A percentile compares a stretch with the other conserved stretches of the same genome.
phyloP scores from a whole-genome alignment of 805 yeast genomes.

The Lipomyces yamadae region DNA sequence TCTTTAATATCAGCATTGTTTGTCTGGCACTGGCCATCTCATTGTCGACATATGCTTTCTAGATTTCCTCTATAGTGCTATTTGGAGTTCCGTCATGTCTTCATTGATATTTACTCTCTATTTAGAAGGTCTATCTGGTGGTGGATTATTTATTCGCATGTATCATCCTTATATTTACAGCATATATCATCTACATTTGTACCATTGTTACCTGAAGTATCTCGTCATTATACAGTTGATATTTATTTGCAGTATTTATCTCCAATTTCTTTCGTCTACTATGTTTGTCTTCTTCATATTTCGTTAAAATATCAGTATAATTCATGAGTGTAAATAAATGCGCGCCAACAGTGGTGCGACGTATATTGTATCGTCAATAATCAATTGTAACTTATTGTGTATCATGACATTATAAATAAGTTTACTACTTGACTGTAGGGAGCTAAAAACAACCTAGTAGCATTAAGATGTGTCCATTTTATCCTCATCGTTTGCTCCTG shows the following conservation, averaged over 20 bases:
- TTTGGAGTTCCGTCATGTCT: not conserved
- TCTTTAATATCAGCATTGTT: not conserved
- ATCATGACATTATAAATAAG: not conserved
- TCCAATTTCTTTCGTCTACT: not conserved
- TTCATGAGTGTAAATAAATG: not conserved
- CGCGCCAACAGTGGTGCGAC: not conserved
- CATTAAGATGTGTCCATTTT: not conserved
- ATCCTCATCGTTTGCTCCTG: constrained; percentile 1
- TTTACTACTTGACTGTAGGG: no score
- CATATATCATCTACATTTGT: no score
- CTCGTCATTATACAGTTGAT: not conserved
- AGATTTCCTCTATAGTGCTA: not conserved
- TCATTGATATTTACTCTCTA: not conserved
- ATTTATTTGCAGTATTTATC: not conserved
- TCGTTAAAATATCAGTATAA: not conserved
- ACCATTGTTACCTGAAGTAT: not conserved
- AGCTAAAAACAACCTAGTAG: not conserved
- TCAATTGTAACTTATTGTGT: not conserved
- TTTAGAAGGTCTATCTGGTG: not conserved
- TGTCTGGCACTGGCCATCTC: not conserved
- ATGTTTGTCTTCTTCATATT: not conserved
- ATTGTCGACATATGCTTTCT: not conserved
- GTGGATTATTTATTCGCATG: not conserved
- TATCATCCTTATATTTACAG: not conserved
- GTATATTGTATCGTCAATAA: not conserved